Base-by-base conservation (phyloP, 2,329 filamentous ascomycete species). In the Paecilomyces sp. region DNA sequence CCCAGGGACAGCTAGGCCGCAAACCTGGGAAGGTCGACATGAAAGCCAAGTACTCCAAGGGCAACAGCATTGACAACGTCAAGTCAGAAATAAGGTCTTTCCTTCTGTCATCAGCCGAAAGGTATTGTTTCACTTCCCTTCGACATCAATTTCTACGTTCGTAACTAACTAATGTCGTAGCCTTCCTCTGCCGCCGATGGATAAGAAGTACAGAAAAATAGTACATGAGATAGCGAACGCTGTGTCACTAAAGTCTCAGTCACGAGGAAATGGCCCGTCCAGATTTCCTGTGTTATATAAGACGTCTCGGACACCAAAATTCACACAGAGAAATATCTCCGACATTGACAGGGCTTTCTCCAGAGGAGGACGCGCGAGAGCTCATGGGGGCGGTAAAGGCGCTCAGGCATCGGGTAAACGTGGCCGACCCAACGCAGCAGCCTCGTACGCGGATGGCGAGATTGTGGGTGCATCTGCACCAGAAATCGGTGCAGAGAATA, bases 381-480 rank as follows among this genome's bases (percentile, higher is more conserved):
- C 67, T 56, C 68, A 67, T 15, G 60, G 67, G 30, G 63, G 62
- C 12, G 58, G 65, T 24, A 65, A 66, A 28, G 41, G 59, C 18
- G 41, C 18, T 51, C 60, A 53, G 51, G 69, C 63, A 56, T 55
- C 67, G 13, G 55, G 24, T 25, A 70, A 70, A 60, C 67, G 71
- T 52, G 77, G 75, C 28, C 75, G 74, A 31, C 73, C 71, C 24
- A 71, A 73, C 47, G 73, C 74, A 3, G 82, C 79, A 9, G 82
- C 83, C 12, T 81, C 80, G 1, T 91, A 94, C 65, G 84, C 83
- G 62, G 90, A 97, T 68, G 94, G 94, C 18, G 92, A 97, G 65
- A 79, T 96, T 30, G 92, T 97, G 2, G 94, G 93, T 55, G 91
- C 85, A 1, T 85, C 86, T 55, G 92, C 93, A 1, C 90, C 92